These are phyloP conservation scores for Sonneratia alba DNA, from an alignment of 345 rosid species.

Conservation along the genomic window DNA sequence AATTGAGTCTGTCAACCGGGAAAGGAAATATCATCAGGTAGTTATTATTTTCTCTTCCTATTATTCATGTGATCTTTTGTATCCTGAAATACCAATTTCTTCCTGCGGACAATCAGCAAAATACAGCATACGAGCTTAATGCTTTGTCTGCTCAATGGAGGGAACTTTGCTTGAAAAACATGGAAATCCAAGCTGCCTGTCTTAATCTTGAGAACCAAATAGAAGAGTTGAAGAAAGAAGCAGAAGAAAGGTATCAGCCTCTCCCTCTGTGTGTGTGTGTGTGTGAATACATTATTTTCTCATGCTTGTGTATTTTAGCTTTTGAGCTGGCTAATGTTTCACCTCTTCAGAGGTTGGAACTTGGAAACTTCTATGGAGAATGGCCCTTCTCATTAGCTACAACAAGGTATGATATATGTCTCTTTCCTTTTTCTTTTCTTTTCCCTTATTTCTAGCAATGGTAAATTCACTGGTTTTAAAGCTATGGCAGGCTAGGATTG, in stretches of 20 bases:
- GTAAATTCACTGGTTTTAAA: background rate
- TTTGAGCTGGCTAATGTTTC: conserved; percentile 13
- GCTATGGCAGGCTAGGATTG: background rate
- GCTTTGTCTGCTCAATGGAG: conserved; percentile 87
- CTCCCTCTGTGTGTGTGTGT: background rate
- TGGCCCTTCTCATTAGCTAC: conserved; percentile 13
- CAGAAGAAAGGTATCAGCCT: conserved; percentile 50
- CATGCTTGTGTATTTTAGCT: background rate
- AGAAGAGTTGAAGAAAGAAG: conserved; percentile 57
- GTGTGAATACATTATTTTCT: conserved; percentile 1
- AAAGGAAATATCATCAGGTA: conserved; percentile 95
- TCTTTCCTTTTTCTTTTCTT: background rate
- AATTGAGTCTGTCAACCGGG: conserved; percentile 87
- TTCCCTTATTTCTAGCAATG: background rate
- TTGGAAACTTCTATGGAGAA: conserved; percentile 49
- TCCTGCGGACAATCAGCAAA: conserved; percentile 47
- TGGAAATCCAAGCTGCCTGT: conserved; percentile 80
- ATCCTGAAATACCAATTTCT: background rate
- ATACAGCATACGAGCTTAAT: conserved; percentile 76
- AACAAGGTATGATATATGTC: background rate
- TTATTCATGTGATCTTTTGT: background rate
- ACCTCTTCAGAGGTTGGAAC: conserved; percentile 61
- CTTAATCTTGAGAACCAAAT: conserved; percentile 47
- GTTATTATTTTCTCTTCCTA: conserved; percentile 8
- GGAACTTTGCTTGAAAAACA: conserved; percentile 78